Evolutionary conservation across 106 monocot species (phyloP).

Genomic region (Dendrobium officinale): DNA sequence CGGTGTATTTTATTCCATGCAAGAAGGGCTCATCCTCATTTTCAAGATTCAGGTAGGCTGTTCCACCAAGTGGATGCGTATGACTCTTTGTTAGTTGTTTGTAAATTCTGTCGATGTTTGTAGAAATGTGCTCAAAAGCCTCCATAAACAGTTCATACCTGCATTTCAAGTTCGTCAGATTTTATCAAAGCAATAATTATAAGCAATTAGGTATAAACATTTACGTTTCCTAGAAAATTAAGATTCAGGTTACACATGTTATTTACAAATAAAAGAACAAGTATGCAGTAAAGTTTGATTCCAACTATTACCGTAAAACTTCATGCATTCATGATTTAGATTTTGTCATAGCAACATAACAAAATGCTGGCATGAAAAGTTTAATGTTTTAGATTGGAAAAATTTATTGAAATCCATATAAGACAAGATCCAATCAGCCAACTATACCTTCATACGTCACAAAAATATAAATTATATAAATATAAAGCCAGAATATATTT

Average conservation of each 20-base stretch:
- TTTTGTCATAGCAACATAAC: background rate
- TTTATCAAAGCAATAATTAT: background rate
- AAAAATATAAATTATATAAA: background rate
- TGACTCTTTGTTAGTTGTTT: constrained; percentile 91
- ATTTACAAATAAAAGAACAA: background rate
- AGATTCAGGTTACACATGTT: background rate
- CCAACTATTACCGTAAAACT: background rate
- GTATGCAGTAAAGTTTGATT: background rate
- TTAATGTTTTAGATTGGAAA: background rate
- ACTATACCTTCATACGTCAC: background rate
- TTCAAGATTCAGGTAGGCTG: constrained; percentile 89
- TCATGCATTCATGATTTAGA: background rate
- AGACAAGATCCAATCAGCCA: background rate
- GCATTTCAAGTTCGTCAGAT: background rate
- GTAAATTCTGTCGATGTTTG: constrained; percentile 93
- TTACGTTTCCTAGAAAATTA: background rate
- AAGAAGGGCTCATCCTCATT: constrained; percentile 98
- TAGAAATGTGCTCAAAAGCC: constrained; percentile 90
- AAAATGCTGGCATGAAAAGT: background rate
- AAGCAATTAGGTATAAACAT: background rate
- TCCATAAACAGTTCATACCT: constrained; percentile 95
- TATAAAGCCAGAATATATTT: background rate
- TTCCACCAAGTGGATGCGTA: constrained; percentile 96
- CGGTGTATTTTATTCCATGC: constrained; percentile 96
- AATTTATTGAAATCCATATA: background rate